These are phyloP conservation scores for Blastobotrys peoriensis DNA, from an alignment of 805 yeast genomes.

Conservation along the genomic window DNA sequence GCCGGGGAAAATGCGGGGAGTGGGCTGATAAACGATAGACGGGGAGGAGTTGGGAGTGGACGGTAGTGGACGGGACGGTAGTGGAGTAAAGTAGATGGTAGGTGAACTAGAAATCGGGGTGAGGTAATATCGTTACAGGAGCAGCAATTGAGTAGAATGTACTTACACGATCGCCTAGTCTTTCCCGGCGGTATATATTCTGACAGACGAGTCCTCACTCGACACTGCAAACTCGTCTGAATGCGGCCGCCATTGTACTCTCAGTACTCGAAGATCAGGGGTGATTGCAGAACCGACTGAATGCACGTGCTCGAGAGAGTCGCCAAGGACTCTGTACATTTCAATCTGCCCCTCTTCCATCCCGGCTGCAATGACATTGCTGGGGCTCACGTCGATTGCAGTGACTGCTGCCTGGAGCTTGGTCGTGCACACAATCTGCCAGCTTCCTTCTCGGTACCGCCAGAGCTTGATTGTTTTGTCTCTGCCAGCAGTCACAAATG, in stretches of 20 bases:
- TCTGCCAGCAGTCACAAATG: constrained; percentile 78
- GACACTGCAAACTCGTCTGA: constrained; percentile 48
- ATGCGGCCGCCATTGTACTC: constrained; percentile 50
- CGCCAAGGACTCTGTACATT: constrained; percentile 36
- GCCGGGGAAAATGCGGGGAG: too few relatives aligned
- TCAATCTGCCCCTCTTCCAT: constrained; percentile 59
- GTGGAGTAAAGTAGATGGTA: too few relatives aligned
- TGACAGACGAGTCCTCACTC: constrained; percentile 59
- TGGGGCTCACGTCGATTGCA: constrained; percentile 46
- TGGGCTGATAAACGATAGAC: too few relatives aligned
- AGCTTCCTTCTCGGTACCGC: constrained; percentile 37
- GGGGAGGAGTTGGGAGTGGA: too few relatives aligned
- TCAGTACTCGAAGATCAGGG: constrained; percentile 59
- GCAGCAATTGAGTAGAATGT: too few relatives aligned
- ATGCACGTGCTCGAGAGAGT: constrained; percentile 7
- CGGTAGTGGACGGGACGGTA: too few relatives aligned
- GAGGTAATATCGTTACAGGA: too few relatives aligned
- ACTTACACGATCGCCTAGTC: too few relatives aligned
- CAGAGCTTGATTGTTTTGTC: constrained; percentile 76
- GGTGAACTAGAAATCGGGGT: too few relatives aligned
- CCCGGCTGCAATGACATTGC: constrained; percentile 50
- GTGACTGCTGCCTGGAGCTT: constrained; percentile 59
- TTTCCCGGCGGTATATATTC: too few relatives aligned
- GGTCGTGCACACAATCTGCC: constrained; percentile 34
- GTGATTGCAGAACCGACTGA: constrained; percentile 26